Evolutionary conservation across 2,329 filamentous ascomycete species (phyloP).

Genomic region (Elsinoe perseae): DNA sequence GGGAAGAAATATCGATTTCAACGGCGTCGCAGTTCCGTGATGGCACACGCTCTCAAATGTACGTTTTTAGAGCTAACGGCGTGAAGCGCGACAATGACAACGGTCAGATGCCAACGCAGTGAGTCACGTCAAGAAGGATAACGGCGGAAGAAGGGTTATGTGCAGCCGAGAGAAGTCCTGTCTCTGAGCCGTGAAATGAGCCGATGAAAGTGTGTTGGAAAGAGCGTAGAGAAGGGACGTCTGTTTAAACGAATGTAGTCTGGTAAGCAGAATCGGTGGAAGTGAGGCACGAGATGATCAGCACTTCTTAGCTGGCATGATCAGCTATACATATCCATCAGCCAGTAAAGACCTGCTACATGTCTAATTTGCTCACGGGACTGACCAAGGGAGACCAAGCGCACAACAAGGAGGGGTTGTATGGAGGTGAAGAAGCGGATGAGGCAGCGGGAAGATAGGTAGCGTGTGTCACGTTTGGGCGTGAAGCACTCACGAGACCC

Average conservation of each 20-base stretch:
- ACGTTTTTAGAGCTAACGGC: slow-evolving; percentile 11
- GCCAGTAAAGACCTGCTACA: slow-evolving; percentile 7
- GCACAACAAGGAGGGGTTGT: neutral
- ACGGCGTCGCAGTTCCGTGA: slow-evolving; percentile 17
- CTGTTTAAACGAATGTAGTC: slow-evolving; percentile 1
- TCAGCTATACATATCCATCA: slow-evolving; percentile 8
- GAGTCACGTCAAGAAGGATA: slow-evolving; percentile 3
- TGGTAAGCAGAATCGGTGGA: neutral
- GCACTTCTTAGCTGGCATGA: neutral
- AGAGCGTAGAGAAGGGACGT: slow-evolving; percentile 3
- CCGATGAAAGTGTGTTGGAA: neutral
- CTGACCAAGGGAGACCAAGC: neutral
- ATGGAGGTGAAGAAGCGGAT: neutral
- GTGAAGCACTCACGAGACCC: slow-evolving; percentile 5
- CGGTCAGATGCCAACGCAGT: slow-evolving; percentile 4
- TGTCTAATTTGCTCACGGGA: slow-evolving; percentile 16
- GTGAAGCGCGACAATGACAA: slow-evolving; percentile 15
- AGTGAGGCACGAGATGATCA: neutral
- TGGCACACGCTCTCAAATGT: neutral
- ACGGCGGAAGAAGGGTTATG: slow-evolving; percentile 1
- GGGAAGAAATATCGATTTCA: slow-evolving; percentile 21
- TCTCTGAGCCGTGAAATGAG: slow-evolving; percentile 10
- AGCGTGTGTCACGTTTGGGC: slow-evolving; percentile 15
- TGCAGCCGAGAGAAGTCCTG: slow-evolving; percentile 13
- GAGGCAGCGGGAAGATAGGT: slow-evolving; percentile 11